Evolutionary conservation across 768 basidiomycete genomes (phyloP).

Genomic region (Psilocybe cubensis): DNA sequence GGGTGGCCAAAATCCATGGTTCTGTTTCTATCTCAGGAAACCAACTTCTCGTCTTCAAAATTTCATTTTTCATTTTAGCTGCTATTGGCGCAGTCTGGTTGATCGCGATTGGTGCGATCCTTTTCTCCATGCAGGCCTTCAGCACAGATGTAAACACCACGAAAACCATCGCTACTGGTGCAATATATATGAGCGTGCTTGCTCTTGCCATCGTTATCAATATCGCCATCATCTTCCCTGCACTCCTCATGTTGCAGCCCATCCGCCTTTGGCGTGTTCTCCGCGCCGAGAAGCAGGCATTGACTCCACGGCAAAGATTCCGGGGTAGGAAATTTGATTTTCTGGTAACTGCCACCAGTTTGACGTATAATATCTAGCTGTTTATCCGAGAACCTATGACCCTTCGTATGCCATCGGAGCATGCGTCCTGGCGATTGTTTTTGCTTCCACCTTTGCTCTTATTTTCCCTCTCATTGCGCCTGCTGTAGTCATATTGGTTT

Average conservation of each 20-base stretch:
- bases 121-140: slow-evolving; percentile 70
- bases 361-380: slow-evolving; percentile 38
- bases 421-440: slow-evolving; percentile 68
- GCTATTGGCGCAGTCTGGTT: slow-evolving; percentile 63
- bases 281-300: slow-evolving; percentile 56
- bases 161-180: slow-evolving; percentile 63
- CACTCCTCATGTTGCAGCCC: slow-evolving; percentile 74
- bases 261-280: slow-evolving; percentile 60
- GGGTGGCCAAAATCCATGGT: slow-evolving; percentile 55
- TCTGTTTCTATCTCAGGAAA: slow-evolving; percentile 65
- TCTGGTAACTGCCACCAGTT: slow-evolving; percentile 6
- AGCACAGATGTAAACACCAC: slow-evolving; percentile 38
- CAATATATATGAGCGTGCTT: slow-evolving; percentile 71
- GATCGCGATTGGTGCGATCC: slow-evolving; percentile 64
- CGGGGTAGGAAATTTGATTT: slow-evolving; percentile 53
- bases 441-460: slow-evolving; percentile 73
- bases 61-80: slow-evolving; percentile 62
- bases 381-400: slow-evolving; percentile 74
- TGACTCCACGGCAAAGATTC: slow-evolving; percentile 81
- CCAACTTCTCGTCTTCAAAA: slow-evolving; percentile 63
- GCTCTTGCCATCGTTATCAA: slow-evolving; percentile 61
- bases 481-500: slow-evolving; percentile 65
- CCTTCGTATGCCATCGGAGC: slow-evolving; percentile 69
- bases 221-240: slow-evolving; percentile 72
- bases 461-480: slow-evolving; percentile 81